These are phyloP conservation scores for Exidia glandulosa DNA, from an alignment of 768 basidiomycete species.

Conservation along the genomic window DNA sequence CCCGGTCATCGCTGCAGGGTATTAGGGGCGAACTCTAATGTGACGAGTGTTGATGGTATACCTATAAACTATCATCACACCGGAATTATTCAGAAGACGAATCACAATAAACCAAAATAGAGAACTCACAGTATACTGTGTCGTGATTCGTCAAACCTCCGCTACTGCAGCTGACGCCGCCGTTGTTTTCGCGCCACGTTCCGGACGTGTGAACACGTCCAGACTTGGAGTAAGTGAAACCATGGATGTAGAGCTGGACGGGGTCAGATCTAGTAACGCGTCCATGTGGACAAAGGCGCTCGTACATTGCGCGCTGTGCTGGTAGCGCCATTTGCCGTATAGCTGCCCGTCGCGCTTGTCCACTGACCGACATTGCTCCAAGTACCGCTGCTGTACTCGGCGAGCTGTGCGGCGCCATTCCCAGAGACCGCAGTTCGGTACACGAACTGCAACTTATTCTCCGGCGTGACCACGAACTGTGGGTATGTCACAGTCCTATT, in stretches of 20 bases:
- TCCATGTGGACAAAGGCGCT: neutral
- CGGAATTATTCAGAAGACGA: no score
- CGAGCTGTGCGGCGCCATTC: constrained; percentile 4
- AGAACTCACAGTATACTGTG: constrained; percentile 4
- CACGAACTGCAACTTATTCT: constrained; percentile 3
- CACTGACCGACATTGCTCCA: constrained; percentile 5
- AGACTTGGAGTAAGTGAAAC: neutral
- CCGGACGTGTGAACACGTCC: neutral
- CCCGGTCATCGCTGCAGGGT: constrained; percentile 1
- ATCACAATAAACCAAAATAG: no score
- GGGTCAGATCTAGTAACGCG: neutral
- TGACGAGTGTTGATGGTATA: neutral
- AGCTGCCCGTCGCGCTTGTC: constrained; percentile 3
- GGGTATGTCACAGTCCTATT: constrained; percentile 4
- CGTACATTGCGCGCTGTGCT: neutral
- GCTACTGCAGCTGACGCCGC: neutral
- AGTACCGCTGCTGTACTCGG: constrained; percentile 1
- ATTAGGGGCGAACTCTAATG: neutral
- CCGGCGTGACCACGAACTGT: constrained; percentile 4
- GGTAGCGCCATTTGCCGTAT: neutral
- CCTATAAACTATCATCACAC: no score
- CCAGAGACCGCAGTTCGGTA: constrained; percentile 2
- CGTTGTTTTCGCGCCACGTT: constrained; percentile 1
- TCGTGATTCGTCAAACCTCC: constrained; percentile 1
- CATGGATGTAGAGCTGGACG: constrained; percentile 1